Base-by-base conservation (phyloP, 352 stramenopile genomes). In the Pythium coloratum region DNA sequence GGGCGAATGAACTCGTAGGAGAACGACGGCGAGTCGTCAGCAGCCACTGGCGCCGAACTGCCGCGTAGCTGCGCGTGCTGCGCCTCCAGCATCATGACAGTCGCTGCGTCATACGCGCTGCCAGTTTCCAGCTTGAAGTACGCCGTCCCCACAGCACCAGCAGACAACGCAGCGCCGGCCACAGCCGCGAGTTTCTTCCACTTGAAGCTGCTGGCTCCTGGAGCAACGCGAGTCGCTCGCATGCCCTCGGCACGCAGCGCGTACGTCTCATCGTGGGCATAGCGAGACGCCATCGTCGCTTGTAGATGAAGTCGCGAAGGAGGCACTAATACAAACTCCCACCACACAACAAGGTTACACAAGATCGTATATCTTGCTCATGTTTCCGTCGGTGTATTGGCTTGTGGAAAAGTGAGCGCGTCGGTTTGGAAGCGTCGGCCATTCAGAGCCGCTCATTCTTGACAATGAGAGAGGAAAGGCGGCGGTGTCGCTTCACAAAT, bases 231-330 rank as follows among this genome's bases (percentile, higher is more conserved):
- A 2, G 40, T 1, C 9, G 1, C 26, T 54, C 16, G 56, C 12
- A 33, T 10, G 8, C 10, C 28, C 10, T 44, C 55, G 6, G 30
- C 55, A 16, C 51, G 42, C 38, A 71, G 53, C 33, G 46, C 53
- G 34, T 51, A 46, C 16, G 59, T 66, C 59, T 71, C 62, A 24
- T 60, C 65, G 33, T 63, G 49, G 0, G 60, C 12, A 28, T 64
- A 65, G 7, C 55, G 33, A 8, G 49, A 50, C 53, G 56, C 55
- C 56, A 64, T 66, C 26, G 2, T 18, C 16, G 24, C 12, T 26
- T 36, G 49, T 55, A 10, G 47, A 24, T 24, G 20, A 24, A 24
- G 20, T 24, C 20, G 20, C 20, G 20, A 24, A 24, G 20, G 20
- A 24, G 20, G 20, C 20, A 24, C 20, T 24, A 24, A 24, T 24